Base-by-base conservation (phyloP, 1,284 basidiomycete genomes). In the Apiotrichum veenhuisii region DNA sequence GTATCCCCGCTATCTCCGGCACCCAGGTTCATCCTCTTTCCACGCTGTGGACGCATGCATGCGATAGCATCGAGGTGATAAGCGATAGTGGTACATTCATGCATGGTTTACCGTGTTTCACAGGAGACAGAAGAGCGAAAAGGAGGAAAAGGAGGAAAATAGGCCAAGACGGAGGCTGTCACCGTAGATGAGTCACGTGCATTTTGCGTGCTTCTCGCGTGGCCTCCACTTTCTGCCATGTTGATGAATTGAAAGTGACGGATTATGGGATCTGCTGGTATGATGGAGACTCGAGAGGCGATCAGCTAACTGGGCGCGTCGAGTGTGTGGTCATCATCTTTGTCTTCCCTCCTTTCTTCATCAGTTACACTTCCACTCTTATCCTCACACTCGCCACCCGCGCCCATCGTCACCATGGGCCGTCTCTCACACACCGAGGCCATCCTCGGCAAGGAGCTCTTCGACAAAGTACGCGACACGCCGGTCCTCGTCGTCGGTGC, bases 401-500 rank as follows among this genome's bases (percentile, higher is more conserved):
- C 30, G 30, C 30, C 30, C 30, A 46, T n/a, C 30, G 15, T 23
- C 45, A 61, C 15, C 26, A 73, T 73, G 72, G 59, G 71, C 26
- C 63, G 73, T 15, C 62, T 67, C 15, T 62, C 66, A 2, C 61
- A 71, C 46, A 68, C 73, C 9, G 49, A 73, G 51, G 71, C 88
- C 20, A 87, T 93, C 48, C 81, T 94, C 12, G 91, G 91, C 8
- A 77, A 83, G 46, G 85, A 88, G 61, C 74, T 89, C 27, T 83
- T 83, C 63, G 52, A 62, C 23, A 68, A 70, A 46, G 64, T 78
- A 50, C 64, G 84, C 5, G 76, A 82, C 41, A 86, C 87, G 1
- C 88, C 82, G 57, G 84, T 96, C 33, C 80, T 98, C 59, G 82
- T 97, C n/a, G 92, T 98, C 34, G 94, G 94, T 30, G 93, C 93